Conservation (phyloP, 2,329 filamentous ascomycete genomes). For the Penicillium sp. region DNA sequence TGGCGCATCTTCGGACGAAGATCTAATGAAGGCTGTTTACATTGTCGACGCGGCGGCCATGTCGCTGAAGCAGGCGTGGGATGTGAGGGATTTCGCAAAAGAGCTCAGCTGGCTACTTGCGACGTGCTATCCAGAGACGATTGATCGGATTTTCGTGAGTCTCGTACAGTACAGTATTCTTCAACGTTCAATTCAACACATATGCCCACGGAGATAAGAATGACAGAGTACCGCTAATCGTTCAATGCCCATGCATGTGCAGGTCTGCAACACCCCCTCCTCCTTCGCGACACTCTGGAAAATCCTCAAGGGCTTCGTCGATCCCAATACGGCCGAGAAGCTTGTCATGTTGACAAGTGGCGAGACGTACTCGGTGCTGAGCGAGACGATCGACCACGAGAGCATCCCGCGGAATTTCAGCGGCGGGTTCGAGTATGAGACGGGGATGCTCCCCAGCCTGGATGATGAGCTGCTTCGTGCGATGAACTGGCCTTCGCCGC, state of each 20-base stretch:
- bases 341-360: constrained; percentile 24
- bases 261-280: constrained; percentile 33
- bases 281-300: constrained; percentile 32
- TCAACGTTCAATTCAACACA: background rate
- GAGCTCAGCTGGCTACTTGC: constrained; percentile 31
- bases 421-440: constrained; percentile 24
- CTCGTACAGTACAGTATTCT: background rate
- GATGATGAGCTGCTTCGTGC: constrained; percentile 17
- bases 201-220: too few relatives aligned
- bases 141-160: constrained; percentile 26
- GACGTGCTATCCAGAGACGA: constrained; percentile 35
- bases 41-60: constrained; percentile 29
- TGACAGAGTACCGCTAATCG: background rate
- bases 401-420: constrained; percentile 30
- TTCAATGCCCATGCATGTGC: background rate
- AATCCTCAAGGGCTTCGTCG: constrained; percentile 30
- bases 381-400: constrained; percentile 22
- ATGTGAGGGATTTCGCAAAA: constrained; percentile 26
- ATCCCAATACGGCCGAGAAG: constrained; percentile 32
- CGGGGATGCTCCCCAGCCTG: constrained; percentile 28
- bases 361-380: constrained; percentile 24
- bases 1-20: background rate
- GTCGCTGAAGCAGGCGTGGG: constrained; percentile 29
- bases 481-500: constrained; percentile 10
- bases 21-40: constrained; percentile 26